Evolutionary conservation across 768 basidiomycete genomes (phyloP), one percentile per base, ranked within the genome.

Genomic region (Sarcodon aspratus): DNA sequence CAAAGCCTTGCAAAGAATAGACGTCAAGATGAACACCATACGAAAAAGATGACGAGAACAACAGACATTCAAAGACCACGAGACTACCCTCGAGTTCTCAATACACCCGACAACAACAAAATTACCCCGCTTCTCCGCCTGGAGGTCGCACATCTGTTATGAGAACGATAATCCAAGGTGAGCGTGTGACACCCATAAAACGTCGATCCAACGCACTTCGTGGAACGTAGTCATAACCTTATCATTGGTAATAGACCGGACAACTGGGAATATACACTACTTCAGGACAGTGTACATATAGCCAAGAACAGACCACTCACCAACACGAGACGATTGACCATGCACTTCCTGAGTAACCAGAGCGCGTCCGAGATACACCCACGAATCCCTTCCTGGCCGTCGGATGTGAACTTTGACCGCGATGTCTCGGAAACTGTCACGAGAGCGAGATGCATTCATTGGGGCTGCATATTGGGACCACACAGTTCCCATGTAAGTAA

Each of bases 101-200:
- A 91, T 79, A 48, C 82, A 84, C 38, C 84, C 82, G 48, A 91
- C 76, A 27, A 91, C 85, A 17, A 91, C 81, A 59, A 91, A 91
- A 61, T 89, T 90, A 47, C 88, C 88, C 54, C 88, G 76, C 65
- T 85, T 86, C 65, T 91, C 88, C 13, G 86, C 87, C 67, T 89
- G 85, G 35, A 90, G 65, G 60, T 89, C 81, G 50, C 40, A 42
- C 15, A 27, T 17, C 40, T 42, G 5, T 9, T 8, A 17, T 13
- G 6, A 27, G 77, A 78, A 18, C 69, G 59, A 82, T 85, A 45
- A 38, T 34, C 49, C 54, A 50, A 49, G 15, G 31, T 12, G n/a
- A 36, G 10, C 21, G 5, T 27, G 5, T 2, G 21, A 27, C 21
- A 45, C 32, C 46, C 40, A 37, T 31, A 31, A 9, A 27, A 27